phyloP scores from a whole-genome alignment of 2,329 filamentous ascomycete genomes.

The Domatiomyces globalis region DNA sequence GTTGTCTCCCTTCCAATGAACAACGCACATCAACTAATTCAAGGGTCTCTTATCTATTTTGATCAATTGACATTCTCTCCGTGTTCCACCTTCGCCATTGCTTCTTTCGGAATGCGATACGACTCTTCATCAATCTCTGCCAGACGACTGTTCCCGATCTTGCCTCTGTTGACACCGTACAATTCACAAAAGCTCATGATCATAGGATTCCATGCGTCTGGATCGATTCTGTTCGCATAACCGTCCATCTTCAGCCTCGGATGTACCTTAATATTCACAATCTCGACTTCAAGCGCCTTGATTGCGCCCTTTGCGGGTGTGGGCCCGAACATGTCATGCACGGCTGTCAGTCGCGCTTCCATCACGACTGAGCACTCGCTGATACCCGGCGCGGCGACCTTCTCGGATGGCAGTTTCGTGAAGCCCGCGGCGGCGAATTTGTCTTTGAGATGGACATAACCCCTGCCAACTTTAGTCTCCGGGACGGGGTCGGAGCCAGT shows the following conservation, averaged over 20 bases:
- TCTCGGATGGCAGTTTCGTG: slow-evolving; percentile 23
- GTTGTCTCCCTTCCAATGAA: no score
- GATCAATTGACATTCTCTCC: neutral
- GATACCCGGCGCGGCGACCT: slow-evolving; percentile 25
- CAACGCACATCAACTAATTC: no score
- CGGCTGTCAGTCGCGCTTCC: slow-evolving; percentile 27
- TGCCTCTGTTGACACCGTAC: slow-evolving; percentile 24
- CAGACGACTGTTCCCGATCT: slow-evolving; percentile 5
- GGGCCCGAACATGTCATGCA: slow-evolving; percentile 24
- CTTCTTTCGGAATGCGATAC: slow-evolving; percentile 5
- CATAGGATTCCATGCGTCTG: slow-evolving; percentile 31
- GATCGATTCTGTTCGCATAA: slow-evolving; percentile 28
- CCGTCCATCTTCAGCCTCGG: slow-evolving; percentile 25
- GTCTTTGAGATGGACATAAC: slow-evolving; percentile 28
- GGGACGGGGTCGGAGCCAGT: slow-evolving; percentile 22
- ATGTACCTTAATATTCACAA: slow-evolving; percentile 25
- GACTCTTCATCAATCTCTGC: slow-evolving; percentile 10
- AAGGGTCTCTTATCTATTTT: no score
- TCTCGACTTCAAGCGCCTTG: slow-evolving; percentile 25
- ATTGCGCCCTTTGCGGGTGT: slow-evolving; percentile 19
- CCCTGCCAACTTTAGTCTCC: slow-evolving; percentile 13
- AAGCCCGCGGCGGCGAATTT: slow-evolving; percentile 25
- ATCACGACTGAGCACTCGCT: slow-evolving; percentile 31
- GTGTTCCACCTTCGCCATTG: slow-evolving; percentile 1
- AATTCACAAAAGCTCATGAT: slow-evolving; percentile 34